Evolutionary conservation across 2,329 filamentous ascomycete genomes (phyloP).

Genomic region (Sclerotinia sclerotiorum): DNA sequence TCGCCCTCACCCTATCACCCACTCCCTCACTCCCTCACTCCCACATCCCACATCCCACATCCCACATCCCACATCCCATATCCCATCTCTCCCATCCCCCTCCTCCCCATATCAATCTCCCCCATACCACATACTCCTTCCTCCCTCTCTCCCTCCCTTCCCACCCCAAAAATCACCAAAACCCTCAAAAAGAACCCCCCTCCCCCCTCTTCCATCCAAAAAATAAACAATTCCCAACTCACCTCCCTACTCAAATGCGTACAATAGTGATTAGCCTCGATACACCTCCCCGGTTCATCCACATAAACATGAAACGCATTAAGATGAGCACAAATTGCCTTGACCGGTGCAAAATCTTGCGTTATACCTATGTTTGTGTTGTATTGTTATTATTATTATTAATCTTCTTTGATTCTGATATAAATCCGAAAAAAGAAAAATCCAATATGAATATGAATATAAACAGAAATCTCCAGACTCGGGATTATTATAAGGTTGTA

Average conservation of each 20-base stretch:
- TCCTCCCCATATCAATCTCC: no score
- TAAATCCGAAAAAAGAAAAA: no score
- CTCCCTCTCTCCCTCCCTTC: neutral
- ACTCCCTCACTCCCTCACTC: neutral
- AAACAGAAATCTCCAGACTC: no score
- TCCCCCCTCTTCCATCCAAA: conserved; percentile 40
- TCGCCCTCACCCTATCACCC: neutral
- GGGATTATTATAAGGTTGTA: no score
- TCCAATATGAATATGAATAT: no score
- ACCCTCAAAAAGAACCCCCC: conserved; percentile 28
- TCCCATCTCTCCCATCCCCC: neutral
- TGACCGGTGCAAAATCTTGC: conserved; percentile 68
- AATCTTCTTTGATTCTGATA: no score
- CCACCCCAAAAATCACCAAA: neutral
- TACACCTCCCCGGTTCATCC: conserved; percentile 54
- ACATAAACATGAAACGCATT: conserved; percentile 80
- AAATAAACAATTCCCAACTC: conserved; percentile 56
- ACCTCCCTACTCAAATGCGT: conserved; percentile 72
- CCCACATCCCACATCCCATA: neutral
- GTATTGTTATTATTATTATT: no score
- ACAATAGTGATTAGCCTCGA: conserved; percentile 86
- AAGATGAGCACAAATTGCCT: conserved; percentile 76
- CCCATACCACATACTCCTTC: no score
- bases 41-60: neutral
- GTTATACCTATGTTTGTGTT: conserved; percentile 46